phyloP scores from a whole-genome alignment of 805 yeast species.

The Ogataea angusta region DNA sequence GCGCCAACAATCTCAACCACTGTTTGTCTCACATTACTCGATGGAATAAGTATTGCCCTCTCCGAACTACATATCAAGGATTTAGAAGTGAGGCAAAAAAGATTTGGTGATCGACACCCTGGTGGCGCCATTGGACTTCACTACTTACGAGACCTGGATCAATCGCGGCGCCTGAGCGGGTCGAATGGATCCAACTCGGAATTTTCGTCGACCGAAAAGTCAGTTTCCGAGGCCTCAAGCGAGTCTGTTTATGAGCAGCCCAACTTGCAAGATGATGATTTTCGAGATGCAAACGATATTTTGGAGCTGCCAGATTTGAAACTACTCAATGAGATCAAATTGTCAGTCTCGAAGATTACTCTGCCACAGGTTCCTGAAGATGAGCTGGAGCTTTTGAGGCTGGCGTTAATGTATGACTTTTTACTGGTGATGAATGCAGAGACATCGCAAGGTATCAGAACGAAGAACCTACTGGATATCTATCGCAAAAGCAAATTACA shows the following conservation, averaged over 20 bases:
- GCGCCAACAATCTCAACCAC: constrained; percentile 90
- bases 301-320: constrained; percentile 21
- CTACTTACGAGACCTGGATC: constrained; percentile 22
- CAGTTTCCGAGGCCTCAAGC: constrained; percentile 17
- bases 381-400: constrained; percentile 37
- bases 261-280: constrained; percentile 1
- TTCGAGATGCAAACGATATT: constrained; percentile 10
- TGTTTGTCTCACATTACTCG: constrained; percentile 69
- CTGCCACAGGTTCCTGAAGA: constrained; percentile 22
- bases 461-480: constrained; percentile 16
- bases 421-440: constrained; percentile 20
- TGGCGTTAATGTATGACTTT: constrained; percentile 36
- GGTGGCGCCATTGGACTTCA: constrained; percentile 85
- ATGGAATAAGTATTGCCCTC: constrained; percentile 72
- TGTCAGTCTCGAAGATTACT: constrained; percentile 25
- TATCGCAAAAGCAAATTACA: constrained; percentile 24
- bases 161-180: constrained; percentile 4
- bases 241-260: constrained; percentile 13
- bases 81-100: constrained; percentile 44
- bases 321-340: constrained; percentile 23
- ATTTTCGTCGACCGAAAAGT: constrained; percentile 13
- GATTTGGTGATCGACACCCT: constrained; percentile 76
- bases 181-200: constrained; percentile 14
- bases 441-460: constrained; percentile 15
- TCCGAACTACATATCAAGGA: constrained; percentile 65